phyloP scores from a whole-genome alignment of 139 green algal genomes.

The Gonium pectorale region DNA sequence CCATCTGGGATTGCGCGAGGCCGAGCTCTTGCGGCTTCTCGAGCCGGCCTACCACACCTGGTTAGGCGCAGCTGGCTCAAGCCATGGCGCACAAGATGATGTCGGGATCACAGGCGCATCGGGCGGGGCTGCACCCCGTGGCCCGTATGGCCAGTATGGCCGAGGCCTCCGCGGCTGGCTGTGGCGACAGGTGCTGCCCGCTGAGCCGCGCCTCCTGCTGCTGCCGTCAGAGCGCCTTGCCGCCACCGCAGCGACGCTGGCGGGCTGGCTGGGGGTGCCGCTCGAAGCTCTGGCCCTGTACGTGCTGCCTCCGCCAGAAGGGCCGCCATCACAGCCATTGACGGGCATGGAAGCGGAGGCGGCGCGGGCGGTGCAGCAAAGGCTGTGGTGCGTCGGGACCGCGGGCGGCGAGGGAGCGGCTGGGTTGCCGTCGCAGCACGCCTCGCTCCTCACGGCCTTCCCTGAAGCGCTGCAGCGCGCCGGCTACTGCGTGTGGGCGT shows the following conservation, averaged over 20 bases:
- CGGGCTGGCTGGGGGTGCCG: constrained; percentile 14
- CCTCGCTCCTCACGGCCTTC: background rate
- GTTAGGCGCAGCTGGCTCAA: too few relatives aligned
- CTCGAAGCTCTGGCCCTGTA: background rate
- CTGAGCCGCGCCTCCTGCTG: constrained; percentile 19
- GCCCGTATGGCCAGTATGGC: too few relatives aligned
- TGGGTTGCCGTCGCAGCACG: background rate
- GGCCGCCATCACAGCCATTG: background rate
- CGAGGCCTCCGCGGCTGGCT: background rate
- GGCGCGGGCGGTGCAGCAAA: background rate
- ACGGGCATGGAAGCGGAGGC: too few relatives aligned
- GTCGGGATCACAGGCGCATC: background rate
- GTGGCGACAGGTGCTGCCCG: background rate
- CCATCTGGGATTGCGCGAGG: background rate
- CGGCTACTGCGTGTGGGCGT: constrained; percentile 4
- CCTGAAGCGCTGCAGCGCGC: background rate
- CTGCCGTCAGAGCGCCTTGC: background rate
- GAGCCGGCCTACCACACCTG: too few relatives aligned
- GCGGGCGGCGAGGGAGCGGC: background rate
- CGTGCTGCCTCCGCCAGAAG: background rate
- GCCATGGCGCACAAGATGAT: background rate
- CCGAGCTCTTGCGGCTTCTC: background rate
- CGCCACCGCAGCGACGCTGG: background rate
- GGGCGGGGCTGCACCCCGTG: background rate
- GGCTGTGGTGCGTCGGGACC: too few relatives aligned